phyloP scores from a whole-genome alignment of 2,329 filamentous ascomycete genomes.

The Neopestalotiopsis rosae region DNA sequence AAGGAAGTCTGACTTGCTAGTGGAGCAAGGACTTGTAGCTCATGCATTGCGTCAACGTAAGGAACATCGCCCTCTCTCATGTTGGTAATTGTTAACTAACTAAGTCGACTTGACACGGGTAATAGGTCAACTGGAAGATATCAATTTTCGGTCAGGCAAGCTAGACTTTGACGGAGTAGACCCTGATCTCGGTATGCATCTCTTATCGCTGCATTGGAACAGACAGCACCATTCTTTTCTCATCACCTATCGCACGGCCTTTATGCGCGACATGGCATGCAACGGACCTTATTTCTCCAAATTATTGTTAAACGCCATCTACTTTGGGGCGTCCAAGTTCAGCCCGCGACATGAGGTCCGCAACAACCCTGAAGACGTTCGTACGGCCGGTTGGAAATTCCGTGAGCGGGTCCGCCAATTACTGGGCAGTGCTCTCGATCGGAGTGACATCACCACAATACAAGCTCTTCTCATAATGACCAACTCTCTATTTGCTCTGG shows the following conservation, averaged over 20 bases:
- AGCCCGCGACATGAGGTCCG: conserved; percentile 51
- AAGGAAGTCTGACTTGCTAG: conserved; percentile 43
- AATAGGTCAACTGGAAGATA: conserved; percentile 48
- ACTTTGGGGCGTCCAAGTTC: conserved; percentile 52
- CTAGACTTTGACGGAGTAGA: conserved; percentile 62
- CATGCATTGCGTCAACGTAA: conserved; percentile 51
- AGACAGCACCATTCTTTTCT: conserved; percentile 55
- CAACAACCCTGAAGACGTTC: conserved; percentile 47
- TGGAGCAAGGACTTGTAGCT: conserved; percentile 50
- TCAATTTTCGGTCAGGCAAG: conserved; percentile 49
- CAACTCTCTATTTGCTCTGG: conserved; percentile 53
- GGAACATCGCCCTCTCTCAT: neutral
- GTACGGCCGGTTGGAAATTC: conserved; percentile 54
- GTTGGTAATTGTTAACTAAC: no score
- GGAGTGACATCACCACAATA: conserved; percentile 58
- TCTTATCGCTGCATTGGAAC: conserved; percentile 58
- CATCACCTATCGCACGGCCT: conserved; percentile 56
- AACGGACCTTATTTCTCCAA: conserved; percentile 62
- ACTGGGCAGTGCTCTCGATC: conserved; percentile 50
- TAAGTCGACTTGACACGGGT: neutral
- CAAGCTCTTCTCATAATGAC: conserved; percentile 59
- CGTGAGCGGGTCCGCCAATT: conserved; percentile 51
- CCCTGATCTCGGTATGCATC: conserved; percentile 55
- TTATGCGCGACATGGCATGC: conserved; percentile 59
- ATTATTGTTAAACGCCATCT: conserved; percentile 59